Evolutionary conservation across 192 early-diverging fungal genomes (phyloP).

Genomic region (Geranomyces michiganensis): DNA sequence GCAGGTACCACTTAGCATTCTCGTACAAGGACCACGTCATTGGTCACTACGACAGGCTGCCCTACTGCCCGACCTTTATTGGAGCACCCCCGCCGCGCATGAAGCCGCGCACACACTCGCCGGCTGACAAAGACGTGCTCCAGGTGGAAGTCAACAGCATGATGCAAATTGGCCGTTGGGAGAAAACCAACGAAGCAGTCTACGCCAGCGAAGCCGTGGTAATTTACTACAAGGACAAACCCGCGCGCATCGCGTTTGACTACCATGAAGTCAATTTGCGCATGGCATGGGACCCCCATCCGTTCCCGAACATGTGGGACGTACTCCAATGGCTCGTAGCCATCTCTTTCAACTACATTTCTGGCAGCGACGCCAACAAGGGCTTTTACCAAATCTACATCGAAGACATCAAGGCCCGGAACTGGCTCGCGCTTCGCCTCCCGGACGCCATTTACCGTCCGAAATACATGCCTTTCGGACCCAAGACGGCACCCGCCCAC

Average conservation of each 20-base stretch:
- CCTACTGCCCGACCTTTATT: conserved; percentile 2
- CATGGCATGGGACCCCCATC: conserved; percentile 8
- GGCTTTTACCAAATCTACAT: conserved; percentile 19
- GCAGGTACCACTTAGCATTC: background rate
- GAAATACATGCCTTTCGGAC: conserved; percentile 8
- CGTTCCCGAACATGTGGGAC: conserved; percentile 5
- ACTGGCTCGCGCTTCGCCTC: conserved; percentile 11
- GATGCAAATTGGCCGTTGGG: background rate
- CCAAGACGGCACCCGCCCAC: conserved; percentile 13
- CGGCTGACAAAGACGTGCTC: background rate
- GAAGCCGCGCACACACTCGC: background rate
- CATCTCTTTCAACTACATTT: background rate
- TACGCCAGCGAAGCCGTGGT: background rate
- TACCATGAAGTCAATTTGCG: background rate
- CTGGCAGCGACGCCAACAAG: conserved; percentile 16
- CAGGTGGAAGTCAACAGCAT: conserved; percentile 5
- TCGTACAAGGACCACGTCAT: conserved; percentile 4
- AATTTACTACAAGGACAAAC: conserved; percentile 1
- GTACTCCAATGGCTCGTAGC: background rate
- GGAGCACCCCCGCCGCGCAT: background rate
- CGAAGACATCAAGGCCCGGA: background rate
- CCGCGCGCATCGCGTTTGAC: conserved; percentile 2
- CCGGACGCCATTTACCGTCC: conserved; percentile 10
- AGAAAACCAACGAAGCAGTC: background rate
- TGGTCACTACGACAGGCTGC: background rate